Base-by-base conservation (phyloP, 495 filamentous ascomycete genomes). In the Aspergillus conjunctus region DNA sequence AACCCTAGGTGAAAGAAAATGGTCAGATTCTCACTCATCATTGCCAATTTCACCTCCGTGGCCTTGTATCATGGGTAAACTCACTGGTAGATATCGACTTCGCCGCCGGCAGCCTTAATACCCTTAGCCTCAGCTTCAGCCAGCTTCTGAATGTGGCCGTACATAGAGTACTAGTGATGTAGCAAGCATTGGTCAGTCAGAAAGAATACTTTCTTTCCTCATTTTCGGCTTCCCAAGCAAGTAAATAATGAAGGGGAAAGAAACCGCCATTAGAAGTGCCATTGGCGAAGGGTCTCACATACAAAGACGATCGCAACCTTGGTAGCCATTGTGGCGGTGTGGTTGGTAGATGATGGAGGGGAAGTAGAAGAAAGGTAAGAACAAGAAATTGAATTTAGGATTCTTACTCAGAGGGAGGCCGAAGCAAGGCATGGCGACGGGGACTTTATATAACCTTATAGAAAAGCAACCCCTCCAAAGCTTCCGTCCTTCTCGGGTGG, bases 231-330 rank as follows among this genome's bases (percentile, higher is more conserved):
- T 26, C 26, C 26, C 26, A 5, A 48, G 10, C 17, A 21, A 21
- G 18, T 48, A 22, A 22, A 48, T 11, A 1, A 48, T 11, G 20
- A 18, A 20, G 53, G 54, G 9, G 21, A 55, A 11, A 7, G 34
- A 14, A 39, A 2, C 26, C 5, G 26, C 26, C 26, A 26, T 26
- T 5, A 26, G 26, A 6, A 41, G 14, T 63, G n/a, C 12, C 26
- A 26, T 26, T 26, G 21, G 20, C 37, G 14, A 17, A 45, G 26
- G 58, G 55, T 46, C 39, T 33, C 12, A 85, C 89, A 66, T 85
- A 93, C 90, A 68, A 83, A 93, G 74, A 97, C 83, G 73, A 97
- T 95, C 61, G 93, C 93, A 68, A 97, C 81, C 79, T 91, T 93
- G 75, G 91, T 91, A 80, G 91, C 91, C 92, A 95, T 96, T 69